phyloP scores from a whole-genome alignment of 2,329 filamentous ascomycete species.

The Neonectria ditissima region DNA sequence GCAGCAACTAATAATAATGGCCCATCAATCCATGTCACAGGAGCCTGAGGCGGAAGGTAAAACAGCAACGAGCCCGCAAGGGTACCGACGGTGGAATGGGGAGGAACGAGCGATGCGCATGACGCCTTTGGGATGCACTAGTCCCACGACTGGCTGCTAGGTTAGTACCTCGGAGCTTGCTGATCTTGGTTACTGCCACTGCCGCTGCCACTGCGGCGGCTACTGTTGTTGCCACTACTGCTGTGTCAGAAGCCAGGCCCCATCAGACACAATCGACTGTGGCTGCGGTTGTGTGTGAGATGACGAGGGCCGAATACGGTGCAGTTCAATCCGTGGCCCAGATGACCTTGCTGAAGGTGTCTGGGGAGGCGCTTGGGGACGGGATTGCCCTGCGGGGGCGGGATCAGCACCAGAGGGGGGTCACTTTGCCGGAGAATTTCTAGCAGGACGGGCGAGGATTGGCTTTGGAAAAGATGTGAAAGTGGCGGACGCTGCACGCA shows the following conservation, averaged over 20 bases:
- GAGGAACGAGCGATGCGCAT: slow-evolving; percentile 16
- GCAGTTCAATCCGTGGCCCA: not conserved
- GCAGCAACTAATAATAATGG: slow-evolving; percentile 11
- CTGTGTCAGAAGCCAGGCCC: not conserved
- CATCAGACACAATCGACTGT: not conserved
- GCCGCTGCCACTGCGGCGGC: no score
- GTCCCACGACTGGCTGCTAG: not conserved
- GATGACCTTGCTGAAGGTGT: slow-evolving; percentile 15
- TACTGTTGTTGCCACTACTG: not conserved
- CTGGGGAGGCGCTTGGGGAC: slow-evolving; percentile 16
- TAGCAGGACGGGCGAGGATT: slow-evolving; percentile 8
- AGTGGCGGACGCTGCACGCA: not conserved
- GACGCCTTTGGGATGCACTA: slow-evolving; percentile 21
- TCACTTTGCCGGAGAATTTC: slow-evolving; percentile 19
- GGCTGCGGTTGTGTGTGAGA: slow-evolving; percentile 14
- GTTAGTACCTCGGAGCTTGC: not conserved
- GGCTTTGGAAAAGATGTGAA: slow-evolving; percentile 1
- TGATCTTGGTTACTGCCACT: not conserved
- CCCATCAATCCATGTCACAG: slow-evolving; percentile 34
- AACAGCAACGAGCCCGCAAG: slow-evolving; percentile 4
- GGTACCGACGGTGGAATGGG: slow-evolving; percentile 12
- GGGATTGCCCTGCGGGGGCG: slow-evolving; percentile 15
- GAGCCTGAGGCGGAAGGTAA: slow-evolving; percentile 6
- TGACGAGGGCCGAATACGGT: not conserved
- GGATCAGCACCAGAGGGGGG: not conserved